Base-by-base conservation (phyloP, 352 stramenopile genomes). In the Phytophthora parvispora region DNA sequence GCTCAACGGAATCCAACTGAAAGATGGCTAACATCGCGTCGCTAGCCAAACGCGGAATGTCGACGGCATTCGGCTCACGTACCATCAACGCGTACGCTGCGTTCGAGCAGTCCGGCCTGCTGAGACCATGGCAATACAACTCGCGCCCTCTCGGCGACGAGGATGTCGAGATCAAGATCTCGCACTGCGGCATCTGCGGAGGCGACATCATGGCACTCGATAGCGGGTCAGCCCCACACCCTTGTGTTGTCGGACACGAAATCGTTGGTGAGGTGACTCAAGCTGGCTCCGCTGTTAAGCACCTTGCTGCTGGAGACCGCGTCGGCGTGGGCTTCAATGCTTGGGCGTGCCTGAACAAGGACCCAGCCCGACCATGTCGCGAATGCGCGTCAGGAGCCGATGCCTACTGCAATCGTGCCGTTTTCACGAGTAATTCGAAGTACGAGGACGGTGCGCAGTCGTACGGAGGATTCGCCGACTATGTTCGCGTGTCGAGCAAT, bases 161-260 rank as follows among this genome's bases (percentile, higher is more conserved):
- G 2, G 80, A 86, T 52, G 62, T 86, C 22, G 75, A 86, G 63
- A 76, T 86, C 74, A 70, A 82, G 63, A 84, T 88, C 56, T 79
- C 75, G 52, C 75, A 86, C 53, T 83, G 75, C 56, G 80, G 78
- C 24, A 85, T 89, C 54, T 88, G 77, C 38, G 75, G 76, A 18
- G 72, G 64, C 29, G 80, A 86, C 57, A 32, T 84, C n/a, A 76
- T 79, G 62, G 75, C 70, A 1, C 47, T 83, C 36, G 48, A 78
- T 20, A 61, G 59, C 25, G 72, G 60, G 22, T 54, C 54, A 0
- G 71, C 68, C 12, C n/a, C 31, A 7, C 84, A 69, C 51, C 76
- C 76, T 6, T 64, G 68, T 45, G 75, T 87, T 9, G 60, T 73
- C 4, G 78, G 89, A 28, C 90, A 97, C 38, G 54, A 62, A 27